These are phyloP conservation scores for Imleria badia DNA, from an alignment of 768 basidiomycete species.

Conservation along the genomic window DNA sequence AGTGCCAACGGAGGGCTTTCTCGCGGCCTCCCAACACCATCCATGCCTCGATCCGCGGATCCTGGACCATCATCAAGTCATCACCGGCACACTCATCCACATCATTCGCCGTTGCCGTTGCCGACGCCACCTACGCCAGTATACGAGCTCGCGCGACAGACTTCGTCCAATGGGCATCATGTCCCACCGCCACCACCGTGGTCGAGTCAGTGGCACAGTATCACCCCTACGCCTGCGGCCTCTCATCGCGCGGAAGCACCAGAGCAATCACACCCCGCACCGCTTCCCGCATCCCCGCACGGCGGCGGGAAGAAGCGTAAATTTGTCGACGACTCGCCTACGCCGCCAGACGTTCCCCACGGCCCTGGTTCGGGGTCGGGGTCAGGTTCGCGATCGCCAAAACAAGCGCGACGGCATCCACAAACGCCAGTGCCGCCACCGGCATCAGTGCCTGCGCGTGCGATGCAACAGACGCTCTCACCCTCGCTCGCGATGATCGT, in stretches of 20 bases:
- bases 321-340: conserved; percentile 34
- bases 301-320: conserved; percentile 36
- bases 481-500: conserved; percentile 37
- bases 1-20: conserved; percentile 15
- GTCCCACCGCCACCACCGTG: conserved; percentile 36
- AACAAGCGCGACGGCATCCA: conserved; percentile 34
- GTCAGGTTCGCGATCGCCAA: conserved; percentile 31
- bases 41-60: conserved; percentile 24
- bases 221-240: conserved; percentile 12
- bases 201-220: conserved; percentile 33
- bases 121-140: conserved; percentile 36
- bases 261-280: conserved; percentile 14
- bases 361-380: conserved; percentile 8
- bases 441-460: conserved; percentile 25
- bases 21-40: conserved; percentile 16
- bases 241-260: conserved; percentile 26
- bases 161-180: conserved; percentile 34
- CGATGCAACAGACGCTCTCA: conserved; percentile 35
- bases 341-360: conserved; percentile 19
- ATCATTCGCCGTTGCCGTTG: conserved; percentile 31
- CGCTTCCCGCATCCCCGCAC: conserved; percentile 29
- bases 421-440: conserved; percentile 33
- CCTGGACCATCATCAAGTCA: conserved; percentile 31
- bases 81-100: conserved; percentile 29
- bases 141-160: conserved; percentile 31